Conservation (phyloP, 306 rosid species). For the Lathyrus tuberosus region DNA sequence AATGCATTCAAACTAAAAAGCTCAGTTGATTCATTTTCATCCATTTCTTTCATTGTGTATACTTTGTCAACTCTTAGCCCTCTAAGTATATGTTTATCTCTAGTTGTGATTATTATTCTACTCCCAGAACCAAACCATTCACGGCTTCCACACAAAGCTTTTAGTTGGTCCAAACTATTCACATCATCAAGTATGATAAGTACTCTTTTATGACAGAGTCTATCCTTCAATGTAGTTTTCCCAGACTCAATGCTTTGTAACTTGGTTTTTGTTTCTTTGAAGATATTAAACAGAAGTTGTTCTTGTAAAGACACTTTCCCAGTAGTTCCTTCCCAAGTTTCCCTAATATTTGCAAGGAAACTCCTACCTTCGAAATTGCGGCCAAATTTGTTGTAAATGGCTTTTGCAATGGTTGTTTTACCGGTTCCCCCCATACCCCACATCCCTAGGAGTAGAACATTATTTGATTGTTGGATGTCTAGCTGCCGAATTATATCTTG, state of each 20-base stretch:
- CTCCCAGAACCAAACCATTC: not conserved
- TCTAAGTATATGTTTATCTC: not conserved
- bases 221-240: not conserved
- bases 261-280: not conserved
- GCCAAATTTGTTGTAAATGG: not conserved
- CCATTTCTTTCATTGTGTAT: not conserved
- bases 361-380: not conserved
- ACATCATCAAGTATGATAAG: not conserved
- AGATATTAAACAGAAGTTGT: not conserved
- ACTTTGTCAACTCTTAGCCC: not conserved
- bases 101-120: not conserved
- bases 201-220: not conserved
- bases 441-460: not conserved
- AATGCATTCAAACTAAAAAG: constrained; percentile 11
- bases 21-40: not conserved
- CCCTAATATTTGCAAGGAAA: not conserved
- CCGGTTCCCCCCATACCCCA: not conserved
- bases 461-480: not conserved
- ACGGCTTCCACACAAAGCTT: not conserved
- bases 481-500: not conserved
- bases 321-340: not conserved
- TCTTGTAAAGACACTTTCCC: not conserved
- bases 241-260: not conserved
- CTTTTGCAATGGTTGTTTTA: not conserved
- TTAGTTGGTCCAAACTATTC: not conserved